Base-by-base conservation (phyloP, 306 rosid genomes). In the Gastrolobium villosum region DNA sequence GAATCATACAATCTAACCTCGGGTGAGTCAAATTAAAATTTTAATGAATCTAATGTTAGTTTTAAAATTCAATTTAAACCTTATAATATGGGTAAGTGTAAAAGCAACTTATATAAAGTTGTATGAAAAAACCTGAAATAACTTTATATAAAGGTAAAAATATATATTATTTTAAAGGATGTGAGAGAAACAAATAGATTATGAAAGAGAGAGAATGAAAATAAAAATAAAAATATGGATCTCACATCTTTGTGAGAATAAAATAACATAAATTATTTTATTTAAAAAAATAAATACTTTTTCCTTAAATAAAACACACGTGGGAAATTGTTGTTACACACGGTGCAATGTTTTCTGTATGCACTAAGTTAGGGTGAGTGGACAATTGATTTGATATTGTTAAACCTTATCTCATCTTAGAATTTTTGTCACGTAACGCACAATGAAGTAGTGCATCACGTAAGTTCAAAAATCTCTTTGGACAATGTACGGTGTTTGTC, bases 401-500 rank as follows among this genome's bases (percentile, higher is more conserved):
- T 28, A 40, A 26, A 56, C 44, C 13, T 56, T 48, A 72, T 60
- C 55, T 26, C 32, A 53, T 53, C 41, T 41, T 28, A 7, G 40
- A 40, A 71, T 4, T 8, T 53, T 71, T 53, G 39, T 71, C 65
- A 39, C 11, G 44, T 44, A 44, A 13, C n/a, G 45, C 44, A 28
- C 15, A 73, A 44, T 30, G 49, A 59, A 56, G 68, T 56, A 10
- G 57, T 43, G 57, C 78, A 43, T 57, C 78, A 43, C 15, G 43
- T 5, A 30, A 11, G 78, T 73, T 57, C 57, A 44, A 73, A 60
- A 73, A 28, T 26, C 28, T 37, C 36, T 5, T 10, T 61, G 37
- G 44, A 44, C 63, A 65, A 73, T 59, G 78, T 57, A 70, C 50
- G 43, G 9, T 46, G 49, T 31, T 57, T 55, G 26, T 57, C 64